These are phyloP conservation scores for Gilbertella persicaria DNA, from an alignment of 371 early-diverging fungal species.

Conservation along the genomic window DNA sequence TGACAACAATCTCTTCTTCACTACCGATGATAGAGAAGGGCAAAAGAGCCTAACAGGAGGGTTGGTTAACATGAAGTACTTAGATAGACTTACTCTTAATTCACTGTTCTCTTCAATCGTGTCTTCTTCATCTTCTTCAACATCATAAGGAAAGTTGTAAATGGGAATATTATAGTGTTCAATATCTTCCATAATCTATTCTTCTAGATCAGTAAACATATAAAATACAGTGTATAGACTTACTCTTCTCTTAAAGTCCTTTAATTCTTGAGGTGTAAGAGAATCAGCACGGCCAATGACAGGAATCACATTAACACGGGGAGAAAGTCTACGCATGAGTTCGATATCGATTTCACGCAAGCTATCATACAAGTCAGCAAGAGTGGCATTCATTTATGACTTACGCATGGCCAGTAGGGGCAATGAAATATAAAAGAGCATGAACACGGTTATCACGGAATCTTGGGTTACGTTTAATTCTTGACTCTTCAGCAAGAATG, in stretches of 20 bases:
- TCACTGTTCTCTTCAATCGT: slow-evolving; percentile 96
- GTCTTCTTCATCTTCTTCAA: slow-evolving; percentile 87
- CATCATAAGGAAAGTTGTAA: slow-evolving; percentile 80
- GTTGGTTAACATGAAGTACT: neutral
- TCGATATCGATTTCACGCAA: slow-evolving; percentile 97
- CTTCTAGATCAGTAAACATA: neutral
- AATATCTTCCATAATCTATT: slow-evolving; percentile 87
- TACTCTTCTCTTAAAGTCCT: slow-evolving; percentile 86
- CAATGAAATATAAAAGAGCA: slow-evolving; percentile 95
- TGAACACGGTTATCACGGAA: slow-evolving; percentile 98
- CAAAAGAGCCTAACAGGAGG: slow-evolving; percentile 74
- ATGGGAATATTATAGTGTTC: slow-evolving; percentile 92
- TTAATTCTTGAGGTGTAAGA: slow-evolving; percentile 72
- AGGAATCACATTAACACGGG: slow-evolving; percentile 94
- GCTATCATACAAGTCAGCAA: slow-evolving; percentile 36
- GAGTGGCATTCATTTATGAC: slow-evolving; percentile 2
- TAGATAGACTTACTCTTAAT: slow-evolving; percentile 56
- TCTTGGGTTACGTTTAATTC: slow-evolving; percentile 94
- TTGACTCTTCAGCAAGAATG: slow-evolving; percentile 92
- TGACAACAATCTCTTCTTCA: slow-evolving; percentile 87
- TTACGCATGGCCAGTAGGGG: slow-evolving; percentile 95
- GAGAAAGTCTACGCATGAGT: slow-evolving; percentile 90
- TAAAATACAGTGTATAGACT: slow-evolving; percentile 4
- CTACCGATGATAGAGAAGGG: slow-evolving; percentile 98
- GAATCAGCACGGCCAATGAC: slow-evolving; percentile 84